Conservation (phyloP, 768 basidiomycete genomes). For the Lentinula aciculospora region DNA sequence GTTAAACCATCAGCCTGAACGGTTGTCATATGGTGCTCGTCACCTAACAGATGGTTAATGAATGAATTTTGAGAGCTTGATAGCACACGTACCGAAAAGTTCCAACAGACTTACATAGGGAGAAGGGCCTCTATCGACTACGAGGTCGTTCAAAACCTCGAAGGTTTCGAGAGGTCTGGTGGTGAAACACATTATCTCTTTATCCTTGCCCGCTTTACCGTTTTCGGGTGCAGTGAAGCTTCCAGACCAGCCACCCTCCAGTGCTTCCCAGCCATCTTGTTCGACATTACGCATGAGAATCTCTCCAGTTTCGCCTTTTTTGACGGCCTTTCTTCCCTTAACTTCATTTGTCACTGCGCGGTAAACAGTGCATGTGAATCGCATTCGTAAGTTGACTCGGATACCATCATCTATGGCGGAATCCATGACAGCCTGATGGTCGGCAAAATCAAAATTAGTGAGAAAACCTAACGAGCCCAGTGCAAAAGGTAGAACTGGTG, state of each 20-base stretch:
- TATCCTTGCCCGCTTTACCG: conserved; percentile 65
- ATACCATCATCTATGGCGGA: conserved; percentile 88
- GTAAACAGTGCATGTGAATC: conserved; percentile 98
- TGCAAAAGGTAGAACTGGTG: conserved; percentile 97
- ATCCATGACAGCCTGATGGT: conserved; percentile 83
- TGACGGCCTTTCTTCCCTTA: conserved; percentile 73
- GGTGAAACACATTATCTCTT: conserved; percentile 97
- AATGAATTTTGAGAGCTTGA: neutral
- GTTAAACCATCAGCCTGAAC: conserved; percentile 97
- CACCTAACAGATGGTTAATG: conserved; percentile 48
- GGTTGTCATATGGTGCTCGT: conserved; percentile 98
- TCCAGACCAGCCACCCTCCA: conserved; percentile 73
- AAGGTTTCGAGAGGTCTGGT: conserved; percentile 94
- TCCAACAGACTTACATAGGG: conserved; percentile 96
- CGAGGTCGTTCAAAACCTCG: conserved; percentile 93
- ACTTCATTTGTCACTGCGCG: conserved; percentile 78
- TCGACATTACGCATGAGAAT: conserved; percentile 94
- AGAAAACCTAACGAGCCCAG: conserved; percentile 96
- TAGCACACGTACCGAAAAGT: conserved; percentile 73
- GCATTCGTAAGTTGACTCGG: conserved; percentile 96
- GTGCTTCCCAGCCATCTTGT: conserved; percentile 91
- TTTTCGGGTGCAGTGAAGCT: conserved; percentile 35
- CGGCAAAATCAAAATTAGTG: conserved; percentile 91
- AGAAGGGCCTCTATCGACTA: conserved; percentile 96
- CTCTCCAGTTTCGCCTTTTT: conserved; percentile 91